These are phyloP conservation scores for Eucalyptus regnans DNA, from an alignment of 345 rosid genomes.

Conservation along the genomic window DNA sequence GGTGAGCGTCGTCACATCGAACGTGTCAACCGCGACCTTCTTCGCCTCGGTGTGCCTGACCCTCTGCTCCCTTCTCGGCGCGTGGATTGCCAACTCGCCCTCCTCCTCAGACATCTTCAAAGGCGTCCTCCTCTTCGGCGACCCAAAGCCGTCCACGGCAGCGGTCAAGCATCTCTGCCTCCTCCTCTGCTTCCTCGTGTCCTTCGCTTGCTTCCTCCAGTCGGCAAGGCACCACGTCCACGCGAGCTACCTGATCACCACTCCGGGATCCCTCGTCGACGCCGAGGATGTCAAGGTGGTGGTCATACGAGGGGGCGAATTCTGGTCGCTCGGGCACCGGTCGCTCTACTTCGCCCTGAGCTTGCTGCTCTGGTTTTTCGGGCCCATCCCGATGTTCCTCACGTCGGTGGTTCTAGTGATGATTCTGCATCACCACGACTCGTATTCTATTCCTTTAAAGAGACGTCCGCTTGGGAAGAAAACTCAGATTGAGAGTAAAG, in stretches of 20 bases:
- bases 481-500: not conserved
- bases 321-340: conserved; percentile 74
- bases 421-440: conserved; percentile 32
- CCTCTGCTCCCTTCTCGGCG: conserved; percentile 66
- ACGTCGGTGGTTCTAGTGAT: conserved; percentile 39
- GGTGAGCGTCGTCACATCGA: conserved; percentile 29
- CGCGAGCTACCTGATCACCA: conserved; percentile 58
- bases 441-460: not conserved
- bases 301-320: conserved; percentile 57
- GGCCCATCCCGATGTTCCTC: conserved; percentile 70
- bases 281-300: conserved; percentile 24
- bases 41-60: conserved; percentile 53
- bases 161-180: conserved; percentile 58
- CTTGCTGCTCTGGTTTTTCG: conserved; percentile 72
- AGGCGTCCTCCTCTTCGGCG: conserved; percentile 42
- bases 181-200: conserved; percentile 43
- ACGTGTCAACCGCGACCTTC: conserved; percentile 52
- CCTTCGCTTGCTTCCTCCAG: conserved; percentile 67
- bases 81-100: conserved; percentile 54
- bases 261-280: conserved; percentile 14
- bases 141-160: conserved; percentile 39
- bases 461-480: not conserved
- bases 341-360: conserved; percentile 58
- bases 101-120: conserved; percentile 21
- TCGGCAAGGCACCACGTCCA: conserved; percentile 47